Base-by-base conservation (phyloP, 306 rosid genomes). In the Corylus avellana region DNA sequence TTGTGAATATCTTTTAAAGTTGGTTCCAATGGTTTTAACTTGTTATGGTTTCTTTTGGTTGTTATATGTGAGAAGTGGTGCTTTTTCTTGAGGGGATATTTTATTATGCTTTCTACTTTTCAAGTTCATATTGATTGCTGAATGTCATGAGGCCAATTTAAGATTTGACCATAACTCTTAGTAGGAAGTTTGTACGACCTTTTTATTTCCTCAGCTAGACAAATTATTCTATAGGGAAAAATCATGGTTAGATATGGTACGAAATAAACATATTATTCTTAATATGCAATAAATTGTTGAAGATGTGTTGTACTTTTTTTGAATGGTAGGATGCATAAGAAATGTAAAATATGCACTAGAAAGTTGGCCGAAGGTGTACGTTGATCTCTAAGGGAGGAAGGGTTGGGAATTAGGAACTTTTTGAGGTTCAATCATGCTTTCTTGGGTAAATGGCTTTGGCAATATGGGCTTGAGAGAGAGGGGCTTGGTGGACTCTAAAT, bases 1-100 rank as follows among this genome's bases (percentile, higher is more conserved):
- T 44, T 85, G 67, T 73, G 50, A 63, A 35, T 39, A 75, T n/a
- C 58, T 69, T 18, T 64, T 51, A 39, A 54, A 72, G 74, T 70
- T 70, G 29, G 37, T 73, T 73, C 46, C 73, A 72, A 42, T 42
- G 46, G 46, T 42, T 42, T 42, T 70, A 49, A 49, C 73, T 48
- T 46, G 57, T 56, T 13, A 70, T 70, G 62, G 57, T 73, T 67
- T 47, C 73, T 47, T 18, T 73, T 48, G 32, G 50, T 74, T 35
- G 35, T 59, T 46, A 50, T 35, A 25, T 8, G 79, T 67, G 39
- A 42, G 55, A 76, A 9, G 66, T 11, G 7, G 35, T 59, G 35
- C 7, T 11, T 25, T 25, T 59, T 59, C 66, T 11, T 59, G 37
- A 22, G 37, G 66, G 29, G 46, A 42, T 25, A 59, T 59, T 25